Percentiles rank a stretch among this genome's conserved stretches.
These are phyloP conservation scores for Neurospora cerealis DNA, from an alignment of 495 filamentous ascomycete genomes.

Conservation along the genomic window DNA sequence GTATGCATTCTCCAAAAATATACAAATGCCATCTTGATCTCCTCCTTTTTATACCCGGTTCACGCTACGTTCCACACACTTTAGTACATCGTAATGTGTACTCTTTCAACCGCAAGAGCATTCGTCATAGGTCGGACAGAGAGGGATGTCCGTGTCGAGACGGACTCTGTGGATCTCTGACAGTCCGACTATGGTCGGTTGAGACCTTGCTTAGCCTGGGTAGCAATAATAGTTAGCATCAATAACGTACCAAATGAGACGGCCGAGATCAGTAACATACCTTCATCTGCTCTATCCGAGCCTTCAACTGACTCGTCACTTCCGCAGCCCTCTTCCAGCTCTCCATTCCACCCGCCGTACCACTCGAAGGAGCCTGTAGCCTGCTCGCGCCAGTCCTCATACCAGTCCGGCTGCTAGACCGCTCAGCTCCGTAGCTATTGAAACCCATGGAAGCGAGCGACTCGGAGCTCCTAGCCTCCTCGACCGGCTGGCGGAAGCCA, in stretches of 20 bases:
- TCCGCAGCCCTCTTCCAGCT: constrained; percentile 98
- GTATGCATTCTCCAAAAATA: neutral
- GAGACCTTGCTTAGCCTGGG: constrained; percentile 26
- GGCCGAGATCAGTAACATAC: constrained; percentile 16
- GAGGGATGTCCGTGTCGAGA: neutral
- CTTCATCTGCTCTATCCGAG: constrained; percentile 79
- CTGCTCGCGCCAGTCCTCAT: constrained; percentile 37
- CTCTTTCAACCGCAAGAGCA: neutral
- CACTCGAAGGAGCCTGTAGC: neutral
- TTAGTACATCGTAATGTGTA: neutral
- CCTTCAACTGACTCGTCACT: constrained; percentile 94
- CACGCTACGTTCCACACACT: neutral
- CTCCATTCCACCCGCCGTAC: constrained; percentile 47
- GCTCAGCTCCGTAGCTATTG: constrained; percentile 14
- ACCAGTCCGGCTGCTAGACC: constrained; percentile 26
- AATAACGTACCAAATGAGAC: neutral
- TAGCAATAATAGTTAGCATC: neutral
- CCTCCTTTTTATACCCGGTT: neutral
- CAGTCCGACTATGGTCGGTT: constrained; percentile 13
- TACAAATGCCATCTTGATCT: neutral
- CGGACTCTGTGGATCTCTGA: neutral
- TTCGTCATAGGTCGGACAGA: neutral
- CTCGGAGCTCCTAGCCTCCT: neutral
- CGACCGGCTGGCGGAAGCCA: constrained; percentile 25
- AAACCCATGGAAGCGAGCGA: constrained; percentile 14